Conservation (phyloP, 257 asterid species). For the Solanum chilense region DNA sequence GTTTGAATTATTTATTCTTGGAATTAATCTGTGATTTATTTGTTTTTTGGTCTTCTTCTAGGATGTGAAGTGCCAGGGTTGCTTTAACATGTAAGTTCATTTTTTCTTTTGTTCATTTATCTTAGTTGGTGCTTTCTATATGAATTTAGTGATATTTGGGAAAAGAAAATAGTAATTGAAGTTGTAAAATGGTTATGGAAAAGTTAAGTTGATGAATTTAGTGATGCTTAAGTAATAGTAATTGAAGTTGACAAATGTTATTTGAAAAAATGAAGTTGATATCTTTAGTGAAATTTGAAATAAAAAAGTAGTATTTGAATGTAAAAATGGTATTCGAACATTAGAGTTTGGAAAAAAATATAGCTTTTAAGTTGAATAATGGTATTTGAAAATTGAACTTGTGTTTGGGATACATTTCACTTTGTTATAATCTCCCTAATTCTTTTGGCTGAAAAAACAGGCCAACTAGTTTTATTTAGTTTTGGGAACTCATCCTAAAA, state of each 20-base stretch:
- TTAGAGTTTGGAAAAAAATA: fast-evolving
- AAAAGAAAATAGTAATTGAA: background rate
- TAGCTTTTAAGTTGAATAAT: background rate
- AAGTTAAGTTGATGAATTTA: background rate
- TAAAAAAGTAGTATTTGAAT: background rate
- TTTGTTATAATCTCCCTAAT: background rate
- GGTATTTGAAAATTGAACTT: background rate
- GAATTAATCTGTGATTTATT: background rate
- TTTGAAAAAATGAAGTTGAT: background rate
- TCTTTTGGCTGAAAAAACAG: background rate
- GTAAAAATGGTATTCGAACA: background rate
- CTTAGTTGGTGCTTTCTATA: fast-evolving
- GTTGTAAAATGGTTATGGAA: background rate
- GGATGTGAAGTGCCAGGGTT: constrained; percentile 30
- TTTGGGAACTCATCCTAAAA: background rate
- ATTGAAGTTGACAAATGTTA: background rate
- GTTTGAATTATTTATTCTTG: background rate
- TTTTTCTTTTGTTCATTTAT: background rate
- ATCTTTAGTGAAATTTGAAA: background rate
- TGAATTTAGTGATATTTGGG: background rate
- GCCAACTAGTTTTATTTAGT: background rate
- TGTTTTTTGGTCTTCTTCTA: background rate
- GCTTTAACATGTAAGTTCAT: constrained; percentile 23
- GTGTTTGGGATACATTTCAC: background rate
- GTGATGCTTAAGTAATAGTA: background rate